A percentile compares a stretch with the other conserved stretches of the same genome.
Conservation (phyloP, 495 filamentous ascomycete genomes). For the Clavariopsis aquatica region DNA sequence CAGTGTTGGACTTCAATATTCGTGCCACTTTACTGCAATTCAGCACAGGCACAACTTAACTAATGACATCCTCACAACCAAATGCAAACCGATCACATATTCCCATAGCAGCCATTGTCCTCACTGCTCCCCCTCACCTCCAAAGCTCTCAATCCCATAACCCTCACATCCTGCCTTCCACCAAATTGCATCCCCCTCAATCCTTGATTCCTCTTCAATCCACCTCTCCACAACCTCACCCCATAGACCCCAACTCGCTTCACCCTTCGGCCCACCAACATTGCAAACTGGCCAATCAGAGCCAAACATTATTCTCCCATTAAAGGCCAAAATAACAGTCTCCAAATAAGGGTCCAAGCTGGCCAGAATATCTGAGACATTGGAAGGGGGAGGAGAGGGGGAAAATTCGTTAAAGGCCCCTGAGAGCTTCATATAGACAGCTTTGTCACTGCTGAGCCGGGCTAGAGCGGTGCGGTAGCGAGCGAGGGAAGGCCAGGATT, state of each 20-base stretch:
- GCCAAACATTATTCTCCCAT: constrained; percentile 75
- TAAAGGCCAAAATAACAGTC: constrained; percentile 67
- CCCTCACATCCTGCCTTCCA: constrained; percentile 58
- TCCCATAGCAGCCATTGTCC: background rate
- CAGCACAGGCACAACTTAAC: background rate
- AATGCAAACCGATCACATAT: background rate
- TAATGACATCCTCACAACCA: background rate
- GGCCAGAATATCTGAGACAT: constrained; percentile 46
- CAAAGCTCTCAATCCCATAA: constrained; percentile 33
- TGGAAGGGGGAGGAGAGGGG: constrained; percentile 41
- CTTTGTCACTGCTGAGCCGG: constrained; percentile 21
- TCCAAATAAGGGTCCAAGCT: constrained; percentile 64
- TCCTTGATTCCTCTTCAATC: constrained; percentile 59
- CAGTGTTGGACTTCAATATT: background rate
- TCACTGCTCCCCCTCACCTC: background rate
- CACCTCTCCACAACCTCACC: constrained; percentile 60
- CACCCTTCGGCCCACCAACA: constrained; percentile 56
- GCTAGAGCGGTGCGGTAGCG: constrained; percentile 52
- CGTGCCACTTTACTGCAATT: background rate
- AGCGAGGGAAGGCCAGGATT: background rate
- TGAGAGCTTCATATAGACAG: constrained; percentile 85
- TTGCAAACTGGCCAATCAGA: constrained; percentile 91
- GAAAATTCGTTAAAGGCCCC: constrained; percentile 75
- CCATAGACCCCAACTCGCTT: constrained; percentile 57
- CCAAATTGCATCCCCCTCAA: constrained; percentile 65